Evolutionary conservation across 139 green algal species (phyloP).

Genomic region (Closterium sp.): DNA sequence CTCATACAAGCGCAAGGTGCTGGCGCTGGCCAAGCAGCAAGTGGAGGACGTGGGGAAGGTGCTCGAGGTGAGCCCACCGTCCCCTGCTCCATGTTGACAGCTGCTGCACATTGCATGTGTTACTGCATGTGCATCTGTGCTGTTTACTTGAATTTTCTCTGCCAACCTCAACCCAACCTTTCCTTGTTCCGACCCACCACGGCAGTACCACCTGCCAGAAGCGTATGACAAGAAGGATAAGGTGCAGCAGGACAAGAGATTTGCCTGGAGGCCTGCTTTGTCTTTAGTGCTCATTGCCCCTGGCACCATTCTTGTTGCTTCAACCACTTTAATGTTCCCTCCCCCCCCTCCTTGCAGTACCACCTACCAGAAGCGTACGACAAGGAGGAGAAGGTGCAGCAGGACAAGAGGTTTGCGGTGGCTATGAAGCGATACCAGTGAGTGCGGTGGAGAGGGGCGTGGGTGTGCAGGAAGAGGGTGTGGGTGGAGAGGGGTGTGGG

Average conservation of each 20-base stretch:
- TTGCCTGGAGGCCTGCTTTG: slow-evolving; percentile 37
- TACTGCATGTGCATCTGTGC: too few relatives aligned
- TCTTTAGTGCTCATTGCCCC: too few relatives aligned
- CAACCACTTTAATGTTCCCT: too few relatives aligned
- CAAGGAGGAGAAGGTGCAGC: slow-evolving; percentile 45
- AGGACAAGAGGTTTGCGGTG: slow-evolving; percentile 67
- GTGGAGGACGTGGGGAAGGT: slow-evolving; percentile 60
- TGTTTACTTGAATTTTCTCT: too few relatives aligned
- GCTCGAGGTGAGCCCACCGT: slow-evolving; percentile 15
- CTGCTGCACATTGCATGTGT: too few relatives aligned
- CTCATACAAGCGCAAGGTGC: slow-evolving; percentile 70
- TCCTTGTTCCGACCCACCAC: too few relatives aligned
- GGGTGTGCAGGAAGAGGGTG: background rate
- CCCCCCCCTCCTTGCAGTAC: too few relatives aligned
- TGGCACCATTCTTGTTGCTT: too few relatives aligned
- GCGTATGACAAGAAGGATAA: slow-evolving; percentile 73
- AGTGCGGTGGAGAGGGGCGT: background rate
- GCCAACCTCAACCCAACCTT: too few relatives aligned
- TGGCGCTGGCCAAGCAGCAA: slow-evolving; percentile 68
- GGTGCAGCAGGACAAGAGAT: slow-evolving; percentile 58
- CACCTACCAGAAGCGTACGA: slow-evolving; percentile 67
- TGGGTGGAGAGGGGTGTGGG: too few relatives aligned
- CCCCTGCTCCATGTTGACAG: too few relatives aligned
- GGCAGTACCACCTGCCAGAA: slow-evolving; percentile 81
- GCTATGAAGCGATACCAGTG: slow-evolving; percentile 69